These are phyloP conservation scores for Calvatia gigantea DNA, from an alignment of 768 basidiomycete species.

Conservation along the genomic window DNA sequence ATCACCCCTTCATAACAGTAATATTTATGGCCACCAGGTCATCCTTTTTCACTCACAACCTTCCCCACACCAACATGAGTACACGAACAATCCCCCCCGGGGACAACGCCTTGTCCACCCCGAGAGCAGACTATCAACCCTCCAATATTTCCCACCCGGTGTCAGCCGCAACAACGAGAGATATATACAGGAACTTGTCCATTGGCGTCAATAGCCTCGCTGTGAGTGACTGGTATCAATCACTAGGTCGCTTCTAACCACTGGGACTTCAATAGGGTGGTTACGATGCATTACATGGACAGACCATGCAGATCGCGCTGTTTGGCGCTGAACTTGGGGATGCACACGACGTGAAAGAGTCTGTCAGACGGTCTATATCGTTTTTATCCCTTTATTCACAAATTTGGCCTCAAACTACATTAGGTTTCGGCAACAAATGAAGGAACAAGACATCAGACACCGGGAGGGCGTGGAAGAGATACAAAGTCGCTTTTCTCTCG, in stretches of 20 bases:
- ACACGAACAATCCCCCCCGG: neutral
- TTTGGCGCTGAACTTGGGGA: slow-evolving; percentile 35
- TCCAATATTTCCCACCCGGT: neutral
- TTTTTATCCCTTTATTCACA: neutral
- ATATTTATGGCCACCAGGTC: neutral
- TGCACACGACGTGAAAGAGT: slow-evolving; percentile 40
- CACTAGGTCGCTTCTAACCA: neutral
- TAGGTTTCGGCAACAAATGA: slow-evolving; percentile 44
- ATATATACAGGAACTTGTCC: slow-evolving; percentile 6
- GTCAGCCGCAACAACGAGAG: neutral
- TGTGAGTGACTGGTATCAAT: neutral
- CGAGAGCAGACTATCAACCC: neutral
- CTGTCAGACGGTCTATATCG: slow-evolving; percentile 13
- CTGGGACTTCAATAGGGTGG: slow-evolving; percentile 27
- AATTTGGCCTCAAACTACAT: neutral
- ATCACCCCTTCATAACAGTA: neutral
- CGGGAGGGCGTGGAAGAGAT: slow-evolving; percentile 45
- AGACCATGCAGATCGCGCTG: slow-evolving; percentile 40
- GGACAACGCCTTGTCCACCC: neutral
- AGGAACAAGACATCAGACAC: slow-evolving; percentile 39
- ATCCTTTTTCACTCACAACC: neutral
- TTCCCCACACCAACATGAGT: neutral
- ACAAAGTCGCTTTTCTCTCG: slow-evolving; percentile 31
- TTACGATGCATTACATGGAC: slow-evolving; percentile 41
- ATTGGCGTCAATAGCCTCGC: slow-evolving; percentile 12